Evolutionary conservation across 2,329 filamentous ascomycete genomes (phyloP).

Genomic region (Trichoderma semiorbis): DNA sequence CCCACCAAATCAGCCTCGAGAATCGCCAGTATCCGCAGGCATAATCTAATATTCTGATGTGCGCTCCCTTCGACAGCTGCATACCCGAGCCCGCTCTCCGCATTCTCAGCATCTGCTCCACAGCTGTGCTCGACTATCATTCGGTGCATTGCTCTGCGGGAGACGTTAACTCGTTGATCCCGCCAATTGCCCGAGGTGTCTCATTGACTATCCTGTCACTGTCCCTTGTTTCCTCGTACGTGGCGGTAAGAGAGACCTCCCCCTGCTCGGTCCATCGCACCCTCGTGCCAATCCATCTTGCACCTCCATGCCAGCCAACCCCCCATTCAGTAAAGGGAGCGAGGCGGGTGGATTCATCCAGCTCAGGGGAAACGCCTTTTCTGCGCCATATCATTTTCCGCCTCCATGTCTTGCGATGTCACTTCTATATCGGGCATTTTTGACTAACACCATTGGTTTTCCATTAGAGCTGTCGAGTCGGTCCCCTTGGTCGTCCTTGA

Average conservation of each 20-base stretch:
- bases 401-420: slow-evolving; percentile 15
- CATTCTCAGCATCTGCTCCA: slow-evolving; percentile 37
- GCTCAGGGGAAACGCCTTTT: slow-evolving; percentile 21
- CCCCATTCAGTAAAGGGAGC: slow-evolving; percentile 31
- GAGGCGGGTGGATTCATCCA: slow-evolving; percentile 7
- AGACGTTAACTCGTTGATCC: slow-evolving; percentile 65
- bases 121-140: slow-evolving; percentile 42
- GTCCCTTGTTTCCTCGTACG: slow-evolving; percentile 36
- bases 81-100: slow-evolving; percentile 35
- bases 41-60: slow-evolving; percentile 26
- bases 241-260: slow-evolving; percentile 50
- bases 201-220: slow-evolving; percentile 39
- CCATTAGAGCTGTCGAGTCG: slow-evolving; percentile 42
- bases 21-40: slow-evolving; percentile 1
- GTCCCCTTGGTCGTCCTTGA: slow-evolving; percentile 42
- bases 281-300: slow-evolving; percentile 23
- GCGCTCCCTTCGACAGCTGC: slow-evolving; percentile 31
- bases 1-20: background rate
- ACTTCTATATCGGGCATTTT: slow-evolving; percentile 22
- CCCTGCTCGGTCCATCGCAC: slow-evolving; percentile 22
- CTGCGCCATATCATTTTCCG: slow-evolving; percentile 14
- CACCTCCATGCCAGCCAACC: slow-evolving; percentile 25
- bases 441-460: slow-evolving; percentile 32
- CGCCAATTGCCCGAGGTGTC: slow-evolving; percentile 43
- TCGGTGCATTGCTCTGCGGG: slow-evolving; percentile 49